Base-by-base conservation (phyloP, 2,329 filamentous ascomycete genomes). In the Huntiella decipiens region DNA sequence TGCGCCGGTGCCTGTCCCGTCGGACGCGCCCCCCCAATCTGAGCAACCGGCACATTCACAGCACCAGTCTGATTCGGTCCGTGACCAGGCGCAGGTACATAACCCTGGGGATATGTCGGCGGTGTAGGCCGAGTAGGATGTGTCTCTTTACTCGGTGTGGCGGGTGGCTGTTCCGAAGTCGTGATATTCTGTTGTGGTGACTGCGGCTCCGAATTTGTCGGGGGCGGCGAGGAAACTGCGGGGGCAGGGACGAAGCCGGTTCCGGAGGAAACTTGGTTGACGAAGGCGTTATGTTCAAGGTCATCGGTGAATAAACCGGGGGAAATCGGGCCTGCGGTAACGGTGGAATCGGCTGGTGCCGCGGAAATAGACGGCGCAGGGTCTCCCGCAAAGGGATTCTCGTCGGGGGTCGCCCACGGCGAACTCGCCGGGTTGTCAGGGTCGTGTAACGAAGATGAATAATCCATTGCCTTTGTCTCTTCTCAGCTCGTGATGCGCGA, bases 341-440 rank as follows among this genome's bases (percentile, higher is more conserved):
- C 64, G 48, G 62, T 61, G 28, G 71, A 70, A 15, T 71, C 71
- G 12, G 66, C 61, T 17, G 61, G 61, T 4, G 71, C 71, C 31
- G 69, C 70, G 48, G 37, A 34, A 19, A 13, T 63, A 48, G 64
- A 69, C 41, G 60, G 62, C 13, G 67, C 62, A 31, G 22, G 13
- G 19, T 19, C 28, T 11, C 12, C 10, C n/a, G 2, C 19, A 22
- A n/a, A 28, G 39, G 39, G 17, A n/a, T 31, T 41, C 51, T 73
- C 65, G 40, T 75, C 72, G 41, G 62, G 60, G 53, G 63, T 66
- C 11, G 68, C 71, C 71, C 72, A 75, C 2, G 72, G 71, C 31
- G 71, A 74, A 50, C 62, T 64, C 39, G 60, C 62, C 13, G 67
- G 63, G 52, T 74, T 65, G 39, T 75, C 72, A 44, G 62, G 61